Evolutionary conservation across 495 filamentous ascomycete species (phyloP).

Genomic region (Annulohypoxylon bovei): DNA sequence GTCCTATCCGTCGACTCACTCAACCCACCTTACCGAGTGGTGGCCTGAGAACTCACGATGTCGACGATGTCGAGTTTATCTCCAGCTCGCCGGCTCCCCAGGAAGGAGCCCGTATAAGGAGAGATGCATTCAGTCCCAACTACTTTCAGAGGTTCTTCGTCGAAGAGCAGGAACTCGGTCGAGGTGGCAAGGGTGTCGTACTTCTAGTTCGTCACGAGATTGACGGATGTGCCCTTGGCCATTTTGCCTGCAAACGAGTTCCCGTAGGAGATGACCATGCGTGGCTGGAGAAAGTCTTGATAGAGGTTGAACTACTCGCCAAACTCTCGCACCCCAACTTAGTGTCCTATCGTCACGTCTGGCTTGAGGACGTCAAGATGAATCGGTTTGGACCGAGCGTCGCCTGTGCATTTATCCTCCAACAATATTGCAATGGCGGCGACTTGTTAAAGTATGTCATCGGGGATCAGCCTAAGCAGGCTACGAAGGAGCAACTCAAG

Average conservation of each 20-base stretch:
- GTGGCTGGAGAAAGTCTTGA: slow-evolving; percentile 92
- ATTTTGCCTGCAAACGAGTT: slow-evolving; percentile 97
- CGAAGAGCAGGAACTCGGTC: slow-evolving; percentile 83
- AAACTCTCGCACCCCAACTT: slow-evolving; percentile 92
- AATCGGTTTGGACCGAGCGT: slow-evolving; percentile 89
- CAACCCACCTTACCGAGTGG: slow-evolving; percentile 50
- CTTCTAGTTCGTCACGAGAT: slow-evolving; percentile 89
- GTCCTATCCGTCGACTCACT: slow-evolving; percentile 60
- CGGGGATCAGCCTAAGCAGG: slow-evolving; percentile 66
- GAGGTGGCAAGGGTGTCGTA: slow-evolving; percentile 94
- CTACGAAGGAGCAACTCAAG: slow-evolving; percentile 84
- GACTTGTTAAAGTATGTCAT: slow-evolving; percentile 88
- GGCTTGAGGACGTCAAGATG: slow-evolving; percentile 89
- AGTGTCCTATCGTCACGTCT: slow-evolving; percentile 97
- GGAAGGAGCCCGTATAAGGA: slow-evolving; percentile 74
- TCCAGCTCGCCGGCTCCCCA: slow-evolving; percentile 60
- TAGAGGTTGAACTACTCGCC: slow-evolving; percentile 92
- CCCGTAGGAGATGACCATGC: slow-evolving; percentile 95
- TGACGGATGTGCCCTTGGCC: slow-evolving; percentile 82
- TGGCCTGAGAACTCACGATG: slow-evolving; percentile 39
- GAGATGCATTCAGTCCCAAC: slow-evolving; percentile 85
- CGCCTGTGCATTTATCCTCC: slow-evolving; percentile 94
- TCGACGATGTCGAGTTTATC: slow-evolving; percentile 62
- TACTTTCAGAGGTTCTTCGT: slow-evolving; percentile 95
- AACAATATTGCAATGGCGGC: slow-evolving; percentile 97